Percentiles rank a stretch among this genome's conserved stretches.
These are phyloP conservation scores for Celoporthe dispersa DNA, from an alignment of 2,329 filamentous ascomycete species.

Conservation along the genomic window DNA sequence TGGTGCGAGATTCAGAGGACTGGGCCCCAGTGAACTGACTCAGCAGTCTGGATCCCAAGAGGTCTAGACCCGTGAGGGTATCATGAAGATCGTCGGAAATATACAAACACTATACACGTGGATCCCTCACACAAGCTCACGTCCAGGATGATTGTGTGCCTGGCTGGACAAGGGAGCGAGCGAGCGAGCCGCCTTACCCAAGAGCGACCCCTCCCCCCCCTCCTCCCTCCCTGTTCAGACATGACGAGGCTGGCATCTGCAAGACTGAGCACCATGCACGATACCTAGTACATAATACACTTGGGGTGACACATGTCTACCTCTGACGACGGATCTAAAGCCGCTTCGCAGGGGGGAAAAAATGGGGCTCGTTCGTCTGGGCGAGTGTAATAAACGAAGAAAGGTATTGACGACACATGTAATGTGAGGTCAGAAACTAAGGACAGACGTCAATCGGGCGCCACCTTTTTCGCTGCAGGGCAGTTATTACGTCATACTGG, in stretches of 20 bases:
- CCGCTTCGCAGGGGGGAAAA: not conserved
- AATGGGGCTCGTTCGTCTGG: not conserved
- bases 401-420: not conserved
- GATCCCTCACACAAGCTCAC: not conserved
- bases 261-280: not conserved
- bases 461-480: constrained; percentile 20
- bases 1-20: not conserved
- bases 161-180: no score
- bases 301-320: not conserved
- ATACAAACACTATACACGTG: not conserved
- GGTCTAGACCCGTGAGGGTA: constrained; percentile 7
- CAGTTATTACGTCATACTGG: constrained; percentile 19
- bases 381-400: not conserved
- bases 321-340: not conserved
- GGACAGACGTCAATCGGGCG: constrained; percentile 22
- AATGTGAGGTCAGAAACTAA: constrained; percentile 28
- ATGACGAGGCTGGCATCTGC: not conserved
- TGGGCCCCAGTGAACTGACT: not conserved
- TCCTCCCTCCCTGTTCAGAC: not conserved
- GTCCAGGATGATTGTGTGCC: not conserved
- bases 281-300: not conserved
- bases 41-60: not conserved
- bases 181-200: not conserved
- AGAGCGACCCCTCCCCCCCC: not conserved
- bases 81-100: not conserved